Conservation (phyloP, 345 rosid species). For the Melaleuca quinquenervia region DNA sequence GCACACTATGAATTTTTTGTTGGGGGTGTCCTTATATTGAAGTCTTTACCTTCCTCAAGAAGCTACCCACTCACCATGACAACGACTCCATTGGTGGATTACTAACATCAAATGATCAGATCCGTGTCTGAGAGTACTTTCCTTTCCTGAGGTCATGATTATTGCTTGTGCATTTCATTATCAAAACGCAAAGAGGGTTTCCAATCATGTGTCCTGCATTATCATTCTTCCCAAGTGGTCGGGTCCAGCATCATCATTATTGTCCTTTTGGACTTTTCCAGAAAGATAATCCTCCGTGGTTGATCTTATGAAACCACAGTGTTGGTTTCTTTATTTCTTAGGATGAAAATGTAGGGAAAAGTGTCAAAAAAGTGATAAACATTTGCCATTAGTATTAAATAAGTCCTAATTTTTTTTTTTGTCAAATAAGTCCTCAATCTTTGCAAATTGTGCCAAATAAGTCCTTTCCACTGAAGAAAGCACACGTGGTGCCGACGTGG, state of each 20-base stretch:
- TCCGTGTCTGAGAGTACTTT: neutral
- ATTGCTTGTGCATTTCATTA: neutral
- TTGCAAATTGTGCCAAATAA: no score
- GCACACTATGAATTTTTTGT: neutral
- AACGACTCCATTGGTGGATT: neutral
- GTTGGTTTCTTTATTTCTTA: neutral
- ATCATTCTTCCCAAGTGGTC: neutral
- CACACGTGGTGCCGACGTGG: no score
- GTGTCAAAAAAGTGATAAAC: no score
- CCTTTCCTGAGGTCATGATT: neutral
- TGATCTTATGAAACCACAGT: neutral
- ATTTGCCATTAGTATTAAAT: no score
- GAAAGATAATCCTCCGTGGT: neutral
- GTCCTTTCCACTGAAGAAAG: no score
- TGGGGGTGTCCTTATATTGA: neutral
- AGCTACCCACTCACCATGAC: neutral
- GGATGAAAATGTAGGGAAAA: no score
- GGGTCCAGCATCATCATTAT: neutral
- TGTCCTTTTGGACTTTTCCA: neutral
- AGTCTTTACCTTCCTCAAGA: neutral
- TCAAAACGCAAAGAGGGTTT: neutral
- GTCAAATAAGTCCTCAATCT: no score
- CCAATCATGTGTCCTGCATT: neutral
- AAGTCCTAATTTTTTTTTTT: no score
- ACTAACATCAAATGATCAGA: neutral